Evolutionary conservation across 169 alveolate species (phyloP).

Genomic region (Plasmodium gonderi): DNA sequence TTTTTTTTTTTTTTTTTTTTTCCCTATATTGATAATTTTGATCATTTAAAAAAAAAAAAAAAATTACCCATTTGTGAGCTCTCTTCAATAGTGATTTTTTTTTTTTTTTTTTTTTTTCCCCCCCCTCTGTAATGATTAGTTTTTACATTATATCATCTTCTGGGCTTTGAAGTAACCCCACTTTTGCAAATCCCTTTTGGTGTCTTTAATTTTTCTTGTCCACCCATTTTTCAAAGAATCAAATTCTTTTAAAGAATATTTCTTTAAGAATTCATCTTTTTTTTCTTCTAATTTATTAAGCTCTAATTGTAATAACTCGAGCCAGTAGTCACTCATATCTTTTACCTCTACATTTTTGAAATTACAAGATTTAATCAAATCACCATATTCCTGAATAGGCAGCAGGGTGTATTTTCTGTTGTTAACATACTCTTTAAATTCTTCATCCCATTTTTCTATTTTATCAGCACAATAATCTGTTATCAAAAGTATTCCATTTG

Average conservation of each 20-base stretch:
- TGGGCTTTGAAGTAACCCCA: conserved; percentile 56
- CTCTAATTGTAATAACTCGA: conserved; percentile 9
- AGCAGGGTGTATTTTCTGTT: conserved; percentile 13
- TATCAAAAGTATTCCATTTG: conserved; percentile 25
- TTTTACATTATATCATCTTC: conserved; percentile 9
- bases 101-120: neutral
- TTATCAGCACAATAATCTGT: conserved; percentile 43
- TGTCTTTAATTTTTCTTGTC: conserved; percentile 42
- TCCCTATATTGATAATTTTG: neutral
- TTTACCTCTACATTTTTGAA: conserved; percentile 28
- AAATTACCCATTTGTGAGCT: neutral
- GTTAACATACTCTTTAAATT: conserved; percentile 33
- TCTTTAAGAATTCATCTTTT: conserved; percentile 18
- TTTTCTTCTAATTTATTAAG: conserved; percentile 12
- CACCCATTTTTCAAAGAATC: conserved; percentile 12
- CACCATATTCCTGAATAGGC: conserved; percentile 23
- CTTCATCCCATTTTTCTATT: conserved; percentile 46
- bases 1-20: neutral
- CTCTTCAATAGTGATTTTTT: neutral
- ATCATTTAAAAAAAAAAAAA: neutral
- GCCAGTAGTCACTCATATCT: conserved; percentile 45
- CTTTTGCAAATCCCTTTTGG: conserved; percentile 9
- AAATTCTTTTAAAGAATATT: neutral
- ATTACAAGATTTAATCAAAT: neutral
- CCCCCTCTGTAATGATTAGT: neutral